Evolutionary conservation across 495 filamentous ascomycete genomes (phyloP), one percentile per base, ranked within the genome.

Genomic region (Paragyromitra xinjiangensis): DNA sequence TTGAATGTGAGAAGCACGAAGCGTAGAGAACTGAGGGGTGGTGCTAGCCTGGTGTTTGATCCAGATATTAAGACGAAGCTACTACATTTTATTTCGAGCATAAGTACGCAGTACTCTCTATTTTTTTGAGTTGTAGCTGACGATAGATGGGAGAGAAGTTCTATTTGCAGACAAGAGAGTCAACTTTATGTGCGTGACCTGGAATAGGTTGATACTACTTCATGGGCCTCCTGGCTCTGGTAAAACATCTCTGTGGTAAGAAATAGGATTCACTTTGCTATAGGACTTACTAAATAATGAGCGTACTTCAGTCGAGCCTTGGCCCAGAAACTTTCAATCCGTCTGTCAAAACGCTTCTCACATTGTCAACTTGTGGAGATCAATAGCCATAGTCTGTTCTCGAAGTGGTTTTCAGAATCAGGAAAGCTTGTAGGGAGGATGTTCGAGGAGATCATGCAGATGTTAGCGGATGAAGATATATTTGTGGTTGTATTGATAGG

Each of bases 271-370:
- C 14, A 34, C 26, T 29, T 16, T 63, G 22, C 29, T 37, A 58
- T 16, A 39, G 16, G 6, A 48, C 51, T 29, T 19, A 34, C 55
- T 37, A 65, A 22, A 42, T 64, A 39, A 22, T n/a, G 19, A 14
- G 37, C 7, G 14, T 40, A 24, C 42, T 12, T 73, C 22, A 81
- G 85, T 77, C 85, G 86, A 16, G 87, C 86, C 6, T 82, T 89
- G 5, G 85, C 87, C 9, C 88, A 90, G 66, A 88, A 88, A 77
- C 80, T 90, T n/a, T 84, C 87, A 42, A 89, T 90, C 64, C 85
- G 88, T 0, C 80, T 89, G 16, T 83, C 85, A 9, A 83, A 86
- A 34, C 70, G 83, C 26, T 89, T 84, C 76, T 78, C 81, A 0
- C 77, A 79, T 11, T 83, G 83, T 42, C 86, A 85, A 64, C 75